These are phyloP conservation scores for Phycomyces nitens DNA, from an alignment of 192 early-diverging fungal species.

Conservation along the genomic window DNA sequence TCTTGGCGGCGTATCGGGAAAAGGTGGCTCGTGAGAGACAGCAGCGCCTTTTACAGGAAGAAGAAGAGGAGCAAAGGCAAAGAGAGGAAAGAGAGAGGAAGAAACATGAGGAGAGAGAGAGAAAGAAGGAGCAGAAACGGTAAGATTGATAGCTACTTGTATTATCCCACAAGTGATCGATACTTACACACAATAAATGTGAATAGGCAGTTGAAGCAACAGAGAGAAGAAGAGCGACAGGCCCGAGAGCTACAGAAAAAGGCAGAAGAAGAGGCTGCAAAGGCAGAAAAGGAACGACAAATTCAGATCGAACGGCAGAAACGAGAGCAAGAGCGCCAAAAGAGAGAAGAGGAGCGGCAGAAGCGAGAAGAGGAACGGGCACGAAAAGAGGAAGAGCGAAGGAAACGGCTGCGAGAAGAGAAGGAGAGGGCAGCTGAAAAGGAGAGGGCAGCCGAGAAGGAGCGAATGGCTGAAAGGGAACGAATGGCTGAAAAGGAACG, in stretches of 20 bases:
- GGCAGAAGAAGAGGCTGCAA: slow-evolving; percentile 54
- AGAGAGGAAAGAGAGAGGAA: slow-evolving; percentile 53
- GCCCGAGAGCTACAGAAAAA: slow-evolving; percentile 51
- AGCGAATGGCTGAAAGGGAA: not conserved
- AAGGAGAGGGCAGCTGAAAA: not conserved
- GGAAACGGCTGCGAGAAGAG: slow-evolving; percentile 42
- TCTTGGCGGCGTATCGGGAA: slow-evolving; percentile 90
- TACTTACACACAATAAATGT: not conserved
- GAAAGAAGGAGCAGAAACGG: slow-evolving; percentile 77
- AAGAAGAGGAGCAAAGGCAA: slow-evolving; percentile 79
- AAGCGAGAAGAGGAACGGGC: slow-evolving; percentile 48
- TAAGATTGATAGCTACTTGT: slow-evolving; percentile 23
- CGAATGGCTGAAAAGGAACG: not conserved
- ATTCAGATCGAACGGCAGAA: slow-evolving; percentile 58
- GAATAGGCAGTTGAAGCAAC: slow-evolving; percentile 59
- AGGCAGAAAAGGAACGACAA: slow-evolving; percentile 53
- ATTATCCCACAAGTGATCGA: not conserved
- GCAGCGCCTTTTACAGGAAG: slow-evolving; percentile 80
- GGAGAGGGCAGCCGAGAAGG: not conserved
- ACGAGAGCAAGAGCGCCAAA: slow-evolving; percentile 50
- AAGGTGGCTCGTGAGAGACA: slow-evolving; percentile 89
- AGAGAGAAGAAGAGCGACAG: slow-evolving; percentile 55
- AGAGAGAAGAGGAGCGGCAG: slow-evolving; percentile 42
- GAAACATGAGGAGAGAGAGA: slow-evolving; percentile 63
- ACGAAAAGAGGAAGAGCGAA: slow-evolving; percentile 62